Evolutionary conservation across 805 yeast genomes (phyloP).

Genomic region (Metschnikowia amazonensis): DNA sequence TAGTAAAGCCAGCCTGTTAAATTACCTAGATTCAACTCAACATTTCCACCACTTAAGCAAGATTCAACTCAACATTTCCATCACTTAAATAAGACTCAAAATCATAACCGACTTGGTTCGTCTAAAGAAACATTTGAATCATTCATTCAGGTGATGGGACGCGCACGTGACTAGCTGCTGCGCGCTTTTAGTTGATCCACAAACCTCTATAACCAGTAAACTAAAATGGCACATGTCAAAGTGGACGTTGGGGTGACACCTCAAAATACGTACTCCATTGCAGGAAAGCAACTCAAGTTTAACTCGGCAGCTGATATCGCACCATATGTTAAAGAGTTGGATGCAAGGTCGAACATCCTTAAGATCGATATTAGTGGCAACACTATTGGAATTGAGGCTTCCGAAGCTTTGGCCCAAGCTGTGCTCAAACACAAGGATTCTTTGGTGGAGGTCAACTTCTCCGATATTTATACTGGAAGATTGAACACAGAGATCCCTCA

Average conservation of each 20-base stretch:
- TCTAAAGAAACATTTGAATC: too few species aligned
- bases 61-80: too few species aligned
- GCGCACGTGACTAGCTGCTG: not conserved
- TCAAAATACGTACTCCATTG: slow-evolving; percentile 52
- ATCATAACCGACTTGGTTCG: too few species aligned
- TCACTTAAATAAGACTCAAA: too few species aligned
- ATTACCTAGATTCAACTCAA: too few species aligned
- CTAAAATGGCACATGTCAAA: slow-evolving; percentile 23
- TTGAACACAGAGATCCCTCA: slow-evolving; percentile 91
- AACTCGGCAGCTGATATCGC: slow-evolving; percentile 69
- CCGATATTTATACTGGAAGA: slow-evolving; percentile 93
- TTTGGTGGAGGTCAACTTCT: slow-evolving; percentile 70
- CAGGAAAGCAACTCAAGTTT: slow-evolving; percentile 73
- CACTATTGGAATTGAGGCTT: slow-evolving; percentile 90
- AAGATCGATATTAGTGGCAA: slow-evolving; percentile 86
- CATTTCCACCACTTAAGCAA: too few species aligned
- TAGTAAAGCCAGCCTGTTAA: too few species aligned
- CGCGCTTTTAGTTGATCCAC: not conserved
- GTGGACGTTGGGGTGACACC: slow-evolving; percentile 38
- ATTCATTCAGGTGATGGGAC: too few species aligned
- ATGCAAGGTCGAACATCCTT: slow-evolving; percentile 32
- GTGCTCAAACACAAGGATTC: slow-evolving; percentile 43
- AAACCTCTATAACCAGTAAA: not conserved
- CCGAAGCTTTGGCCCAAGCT: slow-evolving; percentile 61
- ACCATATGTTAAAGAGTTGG: slow-evolving; percentile 61